Base-by-base conservation (phyloP, 192 early-diverging fungal genomes). In the Coemansia sp. region DNA sequence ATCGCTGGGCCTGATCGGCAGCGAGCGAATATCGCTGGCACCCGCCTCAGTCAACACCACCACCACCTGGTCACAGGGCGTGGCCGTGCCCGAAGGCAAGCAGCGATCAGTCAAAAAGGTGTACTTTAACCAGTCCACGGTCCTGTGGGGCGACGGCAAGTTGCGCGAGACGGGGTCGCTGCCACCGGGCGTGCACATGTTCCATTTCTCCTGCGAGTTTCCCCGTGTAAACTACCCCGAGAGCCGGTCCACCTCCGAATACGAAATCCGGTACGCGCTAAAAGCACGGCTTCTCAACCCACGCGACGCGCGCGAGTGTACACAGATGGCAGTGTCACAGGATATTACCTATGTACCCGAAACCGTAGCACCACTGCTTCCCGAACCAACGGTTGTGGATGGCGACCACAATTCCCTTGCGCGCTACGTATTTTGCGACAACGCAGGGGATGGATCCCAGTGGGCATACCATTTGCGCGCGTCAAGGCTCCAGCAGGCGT, bases 151-250 rank as follows among this genome's bases (percentile, higher is more conserved):
- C 41, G 64, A 67, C 30, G 16, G 51, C n/a, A 55, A 55, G 20
- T 38, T 61, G 16, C 55, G 49, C n/a, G 27, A 28, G 38, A 6
- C 7, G 5, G 43, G 29, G 17, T 26, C 31, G 38, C 56, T 71
- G 28, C 17, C 47, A 0, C 43, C 28, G 1, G 67, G 67, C 20
- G 33, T 71, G 17, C 61, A 71, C 52, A 64, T 64, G 69, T 73
- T 73, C 18, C 69, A 73, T 12, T 73, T 73, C 32, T 66, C 69
- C 17, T 66, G 56, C 64, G 64, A 65, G 39, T 66, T 73, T 29
- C 64, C 64, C 13, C 63, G 62, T 40, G 58, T 62, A 14, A 73
- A 73, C 47, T 73, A 66, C 23, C 69, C 69, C 20, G 54, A 62
- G 27, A 73, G 54, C 57, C 28, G 40, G 20, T 14, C 45, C 0